Evolutionary conservation across 176 grass and related monocot genomes (phyloP).

Genomic region (Echinochloa phyllopogon): DNA sequence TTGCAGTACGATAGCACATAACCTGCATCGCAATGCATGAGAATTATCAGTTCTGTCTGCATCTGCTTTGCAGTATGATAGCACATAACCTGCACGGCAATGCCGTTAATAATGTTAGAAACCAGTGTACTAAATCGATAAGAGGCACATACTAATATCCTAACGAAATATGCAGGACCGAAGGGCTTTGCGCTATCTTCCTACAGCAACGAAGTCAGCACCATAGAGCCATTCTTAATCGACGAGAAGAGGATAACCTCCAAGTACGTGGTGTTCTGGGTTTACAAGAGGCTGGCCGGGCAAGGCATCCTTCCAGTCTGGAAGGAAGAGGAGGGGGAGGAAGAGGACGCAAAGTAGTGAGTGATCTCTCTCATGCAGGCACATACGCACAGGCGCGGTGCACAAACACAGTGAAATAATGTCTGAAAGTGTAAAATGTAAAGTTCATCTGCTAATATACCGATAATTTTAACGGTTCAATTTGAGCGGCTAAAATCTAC

Average conservation of each 20-base stretch:
- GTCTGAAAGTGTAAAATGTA: conserved; percentile 36
- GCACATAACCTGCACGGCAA: not conserved
- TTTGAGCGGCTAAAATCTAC: conserved; percentile 3
- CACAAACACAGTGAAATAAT: conserved; percentile 13
- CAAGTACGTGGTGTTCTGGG: conserved; percentile 86
- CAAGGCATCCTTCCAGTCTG: conserved; percentile 91
- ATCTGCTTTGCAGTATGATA: conserved; percentile 3
- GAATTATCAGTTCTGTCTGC: not conserved
- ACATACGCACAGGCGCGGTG: not conserved
- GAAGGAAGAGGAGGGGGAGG: conserved; percentile 46
- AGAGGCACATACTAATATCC: not conserved
- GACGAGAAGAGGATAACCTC: conserved; percentile 83
- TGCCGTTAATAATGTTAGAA: not conserved
- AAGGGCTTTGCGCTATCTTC: conserved; percentile 89
- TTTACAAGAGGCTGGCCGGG: conserved; percentile 86
- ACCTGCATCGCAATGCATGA: not conserved
- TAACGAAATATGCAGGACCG: conserved; percentile 58
- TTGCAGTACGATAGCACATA: conserved; percentile 7
- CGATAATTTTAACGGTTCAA: not conserved
- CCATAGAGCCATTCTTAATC: conserved; percentile 88
- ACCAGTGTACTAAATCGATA: not conserved
- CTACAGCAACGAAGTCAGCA: conserved; percentile 69
- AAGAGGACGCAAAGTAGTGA: conserved; percentile 19
- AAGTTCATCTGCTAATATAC: conserved; percentile 36
- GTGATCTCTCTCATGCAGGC: not conserved